These are phyloP conservation scores for Candolleomyces eurysporus DNA, from an alignment of 768 basidiomycete species.

Conservation along the genomic window DNA sequence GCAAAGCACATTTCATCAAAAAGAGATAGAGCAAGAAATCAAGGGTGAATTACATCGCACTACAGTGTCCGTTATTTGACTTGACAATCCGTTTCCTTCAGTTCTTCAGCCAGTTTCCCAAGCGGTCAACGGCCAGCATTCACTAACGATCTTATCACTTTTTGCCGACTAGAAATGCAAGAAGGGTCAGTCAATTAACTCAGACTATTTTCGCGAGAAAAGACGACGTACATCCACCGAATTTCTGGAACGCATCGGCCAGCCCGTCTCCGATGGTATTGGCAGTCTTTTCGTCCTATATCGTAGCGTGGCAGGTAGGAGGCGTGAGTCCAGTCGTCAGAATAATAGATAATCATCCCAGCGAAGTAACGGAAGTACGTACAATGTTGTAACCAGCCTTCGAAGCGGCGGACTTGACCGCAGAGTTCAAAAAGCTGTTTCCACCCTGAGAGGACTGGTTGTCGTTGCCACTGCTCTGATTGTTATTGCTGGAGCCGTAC, in stretches of 20 bases:
- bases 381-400: constrained; percentile 11
- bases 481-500: constrained; percentile 11
- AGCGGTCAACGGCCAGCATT: not conserved
- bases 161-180: not conserved
- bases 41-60: not conserved
- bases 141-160: not conserved
- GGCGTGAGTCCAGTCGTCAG: constrained; percentile 16
- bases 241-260: constrained; percentile 34
- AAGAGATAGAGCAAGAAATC: not conserved
- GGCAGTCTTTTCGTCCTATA: constrained; percentile 36
- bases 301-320: not conserved
- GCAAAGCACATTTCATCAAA: too few relatives aligned
- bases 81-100: not conserved
- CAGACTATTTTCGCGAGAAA: not conserved
- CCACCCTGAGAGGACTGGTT: constrained; percentile 8
- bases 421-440: constrained; percentile 6
- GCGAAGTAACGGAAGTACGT: not conserved
- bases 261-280: constrained; percentile 36
- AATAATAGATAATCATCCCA: not conserved
- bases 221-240: constrained; percentile 26
- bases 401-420: constrained; percentile 9
- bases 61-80: too few relatives aligned
- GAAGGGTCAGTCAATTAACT: not conserved
- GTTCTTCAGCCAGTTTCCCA: not conserved
- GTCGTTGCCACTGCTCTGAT: constrained; percentile 4